A percentile compares a stretch with the other conserved stretches of the same genome.
These are phyloP conservation scores for Taxawa tesnikishii DNA, from an alignment of 2,329 filamentous ascomycete genomes.

Conservation along the genomic window DNA sequence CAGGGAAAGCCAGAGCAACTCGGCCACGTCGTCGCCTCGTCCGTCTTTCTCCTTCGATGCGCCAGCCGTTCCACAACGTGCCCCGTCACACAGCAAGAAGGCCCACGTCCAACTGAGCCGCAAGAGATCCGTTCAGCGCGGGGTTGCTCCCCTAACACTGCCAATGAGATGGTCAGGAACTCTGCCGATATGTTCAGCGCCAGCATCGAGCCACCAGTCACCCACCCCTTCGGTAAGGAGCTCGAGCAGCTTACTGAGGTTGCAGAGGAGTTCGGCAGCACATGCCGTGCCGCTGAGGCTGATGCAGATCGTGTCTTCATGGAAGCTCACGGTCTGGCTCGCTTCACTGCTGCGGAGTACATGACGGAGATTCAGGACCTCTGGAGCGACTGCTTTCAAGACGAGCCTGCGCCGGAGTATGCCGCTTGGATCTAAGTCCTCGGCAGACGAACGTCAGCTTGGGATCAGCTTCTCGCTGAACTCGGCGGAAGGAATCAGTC, in stretches of 20 bases:
- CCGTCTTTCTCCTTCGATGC: slow-evolving; percentile 36
- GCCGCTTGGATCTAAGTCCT: neutral
- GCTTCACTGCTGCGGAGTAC: slow-evolving; percentile 73
- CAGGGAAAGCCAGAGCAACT: slow-evolving; percentile 17
- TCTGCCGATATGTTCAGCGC: slow-evolving; percentile 30
- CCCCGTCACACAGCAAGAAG: slow-evolving; percentile 81
- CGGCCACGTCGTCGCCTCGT: slow-evolving; percentile 47
- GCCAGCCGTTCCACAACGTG: slow-evolving; percentile 63
- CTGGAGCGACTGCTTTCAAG: slow-evolving; percentile 33
- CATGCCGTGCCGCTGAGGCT: slow-evolving; percentile 46
- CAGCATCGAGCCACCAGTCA: slow-evolving; percentile 27
- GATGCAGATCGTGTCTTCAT: slow-evolving; percentile 68
- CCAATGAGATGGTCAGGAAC: slow-evolving; percentile 39
- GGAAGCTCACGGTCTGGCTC: slow-evolving; percentile 54
- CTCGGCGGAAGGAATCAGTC: too few species aligned
- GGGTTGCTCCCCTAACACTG: slow-evolving; percentile 30
- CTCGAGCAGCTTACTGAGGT: slow-evolving; percentile 86
- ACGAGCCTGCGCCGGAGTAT: slow-evolving; percentile 10
- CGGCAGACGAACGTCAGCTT: neutral
- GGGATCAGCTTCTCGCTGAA: neutral
- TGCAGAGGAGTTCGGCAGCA: slow-evolving; percentile 67
- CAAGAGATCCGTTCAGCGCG: slow-evolving; percentile 45
- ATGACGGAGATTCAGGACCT: slow-evolving; percentile 64
- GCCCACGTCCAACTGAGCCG: slow-evolving; percentile 65
- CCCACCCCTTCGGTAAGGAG: slow-evolving; percentile 78